Conservation (phyloP, 2,329 filamentous ascomycete species). For the Talaromyces albobiverticillius region DNA sequence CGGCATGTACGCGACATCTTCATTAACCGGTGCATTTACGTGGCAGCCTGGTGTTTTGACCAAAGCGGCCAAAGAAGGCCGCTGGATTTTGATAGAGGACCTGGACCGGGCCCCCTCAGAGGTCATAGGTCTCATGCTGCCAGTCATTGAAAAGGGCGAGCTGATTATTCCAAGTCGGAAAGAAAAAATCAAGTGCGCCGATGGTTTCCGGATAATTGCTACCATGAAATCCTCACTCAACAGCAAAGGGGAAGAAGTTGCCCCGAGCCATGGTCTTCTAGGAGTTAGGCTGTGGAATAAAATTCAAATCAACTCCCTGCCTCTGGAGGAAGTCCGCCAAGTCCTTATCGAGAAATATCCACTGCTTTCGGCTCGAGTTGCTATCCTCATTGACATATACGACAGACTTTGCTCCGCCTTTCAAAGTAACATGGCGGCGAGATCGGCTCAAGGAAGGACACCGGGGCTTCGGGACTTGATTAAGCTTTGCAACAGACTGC, state of each 20-base stretch:
- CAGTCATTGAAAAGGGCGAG: conserved; percentile 88
- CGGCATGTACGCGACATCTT: conserved; percentile 87
- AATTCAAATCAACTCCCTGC: conserved; percentile 66
- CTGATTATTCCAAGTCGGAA: conserved; percentile 85
- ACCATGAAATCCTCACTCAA: conserved; percentile 73
- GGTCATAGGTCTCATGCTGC: conserved; percentile 87
- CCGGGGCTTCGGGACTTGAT: conserved; percentile 75
- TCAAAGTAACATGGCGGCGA: conserved; percentile 35
- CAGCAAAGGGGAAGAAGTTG: conserved; percentile 66
- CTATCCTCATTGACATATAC: conserved; percentile 58
- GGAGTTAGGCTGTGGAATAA: conserved; percentile 83
- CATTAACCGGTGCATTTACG: conserved; percentile 80
- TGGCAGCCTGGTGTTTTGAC: conserved; percentile 94
- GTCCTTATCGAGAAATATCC: conserved; percentile 72
- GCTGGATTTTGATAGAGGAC: conserved; percentile 97
- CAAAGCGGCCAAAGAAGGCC: conserved; percentile 86
- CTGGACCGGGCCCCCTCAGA: conserved; percentile 92
- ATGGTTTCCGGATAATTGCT: conserved; percentile 86
- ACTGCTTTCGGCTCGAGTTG: conserved; percentile 57
- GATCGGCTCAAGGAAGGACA: conserved; percentile 49
- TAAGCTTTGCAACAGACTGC: conserved; percentile 83
- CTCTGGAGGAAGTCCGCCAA: conserved; percentile 66
- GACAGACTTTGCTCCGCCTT: conserved; percentile 40
- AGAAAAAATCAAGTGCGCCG: conserved; percentile 76
- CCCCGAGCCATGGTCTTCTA: conserved; percentile 67